phyloP scores from a whole-genome alignment of 2,329 filamentous ascomycete genomes.

The Claviceps arundinis region DNA sequence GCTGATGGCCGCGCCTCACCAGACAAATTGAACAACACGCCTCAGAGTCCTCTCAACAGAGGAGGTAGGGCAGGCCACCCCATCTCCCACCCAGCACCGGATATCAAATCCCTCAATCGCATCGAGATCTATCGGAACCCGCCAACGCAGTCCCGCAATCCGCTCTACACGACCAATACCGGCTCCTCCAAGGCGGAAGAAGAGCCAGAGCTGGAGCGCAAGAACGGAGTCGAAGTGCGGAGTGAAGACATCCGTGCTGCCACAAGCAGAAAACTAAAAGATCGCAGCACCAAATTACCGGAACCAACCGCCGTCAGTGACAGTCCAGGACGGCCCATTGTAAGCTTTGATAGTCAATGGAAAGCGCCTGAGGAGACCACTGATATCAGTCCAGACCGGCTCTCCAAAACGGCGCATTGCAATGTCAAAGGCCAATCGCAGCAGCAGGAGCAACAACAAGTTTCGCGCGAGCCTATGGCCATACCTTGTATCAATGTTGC shows the following conservation, averaged over 20 bases:
- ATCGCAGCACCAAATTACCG: slow-evolving; percentile 76
- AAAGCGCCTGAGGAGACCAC: slow-evolving; percentile 56
- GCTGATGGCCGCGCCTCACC: slow-evolving; percentile 19
- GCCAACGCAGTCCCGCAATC: slow-evolving; percentile 69
- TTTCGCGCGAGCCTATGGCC: slow-evolving; percentile 22
- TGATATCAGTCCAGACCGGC: slow-evolving; percentile 45
- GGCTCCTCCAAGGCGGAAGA: slow-evolving; percentile 21
- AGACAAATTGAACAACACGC: slow-evolving; percentile 19
- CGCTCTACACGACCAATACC: slow-evolving; percentile 61
- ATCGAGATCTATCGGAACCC: slow-evolving; percentile 77
- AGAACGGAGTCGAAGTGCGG: slow-evolving; percentile 72
- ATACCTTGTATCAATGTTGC: slow-evolving; percentile 43
- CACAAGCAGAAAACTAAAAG: slow-evolving; percentile 77
- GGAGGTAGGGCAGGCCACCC: slow-evolving; percentile 25
- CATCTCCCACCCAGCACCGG: slow-evolving; percentile 19
- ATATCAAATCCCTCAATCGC: slow-evolving; percentile 27
- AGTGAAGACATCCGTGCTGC: slow-evolving; percentile 79
- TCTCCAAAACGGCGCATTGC: slow-evolving; percentile 14
- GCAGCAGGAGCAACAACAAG: slow-evolving; percentile 4
- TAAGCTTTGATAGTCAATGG: slow-evolving; percentile 88
- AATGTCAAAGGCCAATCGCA: slow-evolving; percentile 8
- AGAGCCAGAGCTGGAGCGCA: slow-evolving; percentile 39
- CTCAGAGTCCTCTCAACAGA: slow-evolving; percentile 19
- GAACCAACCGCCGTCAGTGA: slow-evolving; percentile 87
- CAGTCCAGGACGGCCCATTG: slow-evolving; percentile 80